phyloP scores from a whole-genome alignment of 306 rosid species.

The Lotus japonicus region DNA sequence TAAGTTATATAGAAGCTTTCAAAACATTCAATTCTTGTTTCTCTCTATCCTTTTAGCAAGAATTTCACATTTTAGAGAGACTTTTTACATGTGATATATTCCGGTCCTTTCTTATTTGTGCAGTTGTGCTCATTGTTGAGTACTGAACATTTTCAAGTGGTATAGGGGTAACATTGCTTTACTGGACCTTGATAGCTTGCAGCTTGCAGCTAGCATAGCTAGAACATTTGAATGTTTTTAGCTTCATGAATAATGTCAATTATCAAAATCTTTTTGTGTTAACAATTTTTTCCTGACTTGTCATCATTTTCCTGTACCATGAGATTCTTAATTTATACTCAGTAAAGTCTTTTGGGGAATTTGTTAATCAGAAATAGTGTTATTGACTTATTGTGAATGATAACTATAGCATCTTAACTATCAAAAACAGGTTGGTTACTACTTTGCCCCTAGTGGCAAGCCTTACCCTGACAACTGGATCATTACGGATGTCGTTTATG shows the following conservation, averaged over 20 bases:
- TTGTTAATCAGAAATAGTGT: conserved; percentile 23
- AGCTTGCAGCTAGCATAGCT: neutral
- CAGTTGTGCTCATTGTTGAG: conserved; percentile 6
- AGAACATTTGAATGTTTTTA: conserved; percentile 2
- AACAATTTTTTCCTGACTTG: neutral
- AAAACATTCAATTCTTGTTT: neutral
- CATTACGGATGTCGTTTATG: conserved; percentile 78
- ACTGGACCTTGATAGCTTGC: neutral
- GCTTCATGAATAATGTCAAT: conserved; percentile 10
- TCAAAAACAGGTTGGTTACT: conserved; percentile 86
- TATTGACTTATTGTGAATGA: conserved; percentile 39
- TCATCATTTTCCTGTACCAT: conserved; percentile 22
- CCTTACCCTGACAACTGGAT: conserved; percentile 99
- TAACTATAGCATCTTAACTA: conserved; percentile 37
- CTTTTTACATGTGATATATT: neutral
- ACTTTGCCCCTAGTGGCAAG: conserved; percentile 99
- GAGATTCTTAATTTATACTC: conserved; percentile 23
- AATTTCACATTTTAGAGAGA: conserved; percentile 6
- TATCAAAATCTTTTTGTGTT: neutral
- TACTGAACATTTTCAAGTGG: conserved; percentile 10
- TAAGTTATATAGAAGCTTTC: too few species aligned
- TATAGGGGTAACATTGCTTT: neutral
- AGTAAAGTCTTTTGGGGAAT: conserved; percentile 21
- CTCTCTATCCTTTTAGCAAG: neutral
- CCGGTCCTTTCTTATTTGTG: conserved; percentile 9